Conservation (phyloP, 371 early-diverging fungal species). For the Lichtheimia corymbifera region DNA sequence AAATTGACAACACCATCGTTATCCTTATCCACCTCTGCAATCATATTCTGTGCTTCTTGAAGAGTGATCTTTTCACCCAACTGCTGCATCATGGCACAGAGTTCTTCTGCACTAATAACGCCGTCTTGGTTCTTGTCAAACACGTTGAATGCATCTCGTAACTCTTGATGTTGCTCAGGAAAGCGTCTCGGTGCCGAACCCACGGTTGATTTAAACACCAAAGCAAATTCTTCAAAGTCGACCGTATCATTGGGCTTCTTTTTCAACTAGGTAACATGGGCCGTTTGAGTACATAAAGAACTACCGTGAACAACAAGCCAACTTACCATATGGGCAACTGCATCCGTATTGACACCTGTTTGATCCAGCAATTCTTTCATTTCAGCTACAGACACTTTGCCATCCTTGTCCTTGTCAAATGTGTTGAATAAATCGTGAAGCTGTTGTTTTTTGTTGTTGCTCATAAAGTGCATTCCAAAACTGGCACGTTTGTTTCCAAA, state of each 20-base stretch:
- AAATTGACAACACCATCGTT: constrained; percentile 43
- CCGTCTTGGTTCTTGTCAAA: constrained; percentile 47
- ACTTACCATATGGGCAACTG: constrained; percentile 25
- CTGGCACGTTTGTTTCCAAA: constrained; percentile 28
- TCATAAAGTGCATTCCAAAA: constrained; percentile 35
- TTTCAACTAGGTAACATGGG: neutral
- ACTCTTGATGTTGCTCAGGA: constrained; percentile 33
- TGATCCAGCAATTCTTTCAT: constrained; percentile 29
- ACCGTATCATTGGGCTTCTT: constrained; percentile 10
- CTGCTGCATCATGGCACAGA: constrained; percentile 42
- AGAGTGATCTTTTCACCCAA: constrained; percentile 37
- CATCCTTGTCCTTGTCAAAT: constrained; percentile 43
- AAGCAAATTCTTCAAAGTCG: constrained; percentile 39
- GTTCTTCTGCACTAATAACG: constrained; percentile 33
- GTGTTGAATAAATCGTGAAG: constrained; percentile 34
- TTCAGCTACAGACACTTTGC: constrained; percentile 29
- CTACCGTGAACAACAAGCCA: neutral
- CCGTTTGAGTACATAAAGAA: neutral
- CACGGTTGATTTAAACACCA: constrained; percentile 38
- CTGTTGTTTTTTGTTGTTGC: constrained; percentile 31
- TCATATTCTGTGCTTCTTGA: constrained; percentile 37
- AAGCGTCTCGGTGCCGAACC: constrained; percentile 25
- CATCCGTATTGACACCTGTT: constrained; percentile 19
- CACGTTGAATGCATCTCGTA: constrained; percentile 41
- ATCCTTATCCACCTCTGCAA: constrained; percentile 39